phyloP scores from a whole-genome alignment of 768 basidiomycete species.

The Russula griseocarnosa region DNA sequence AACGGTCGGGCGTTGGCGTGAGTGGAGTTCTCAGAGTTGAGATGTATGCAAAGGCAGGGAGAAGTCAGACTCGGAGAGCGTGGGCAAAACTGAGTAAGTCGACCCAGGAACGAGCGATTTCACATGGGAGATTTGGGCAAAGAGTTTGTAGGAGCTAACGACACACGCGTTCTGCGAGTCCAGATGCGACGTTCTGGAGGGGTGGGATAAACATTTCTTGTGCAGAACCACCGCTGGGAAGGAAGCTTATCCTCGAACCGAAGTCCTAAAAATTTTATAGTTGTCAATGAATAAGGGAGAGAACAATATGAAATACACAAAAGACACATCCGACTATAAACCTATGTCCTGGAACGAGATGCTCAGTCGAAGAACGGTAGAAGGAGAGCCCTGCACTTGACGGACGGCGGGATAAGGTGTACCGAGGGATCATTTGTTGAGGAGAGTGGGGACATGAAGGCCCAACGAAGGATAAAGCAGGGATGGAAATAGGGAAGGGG shows the following conservation, averaged over 20 bases:
- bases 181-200: slow-evolving; percentile 8
- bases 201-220: slow-evolving; percentile 27
- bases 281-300: not conserved
- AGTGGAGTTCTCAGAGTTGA: too few relatives aligned
- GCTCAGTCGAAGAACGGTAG: slow-evolving; percentile 23
- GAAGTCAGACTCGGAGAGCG: slow-evolving; percentile 27
- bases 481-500: slow-evolving; percentile 25
- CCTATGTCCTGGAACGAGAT: slow-evolving; percentile 9
- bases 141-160: not conserved
- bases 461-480: slow-evolving; percentile 23
- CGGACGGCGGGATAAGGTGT: slow-evolving; percentile 28
- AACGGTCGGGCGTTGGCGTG: too few relatives aligned
- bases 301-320: slow-evolving; percentile 13
- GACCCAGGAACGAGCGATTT: slow-evolving; percentile 22
- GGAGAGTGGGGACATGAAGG: slow-evolving; percentile 23
- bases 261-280: slow-evolving; percentile 18
- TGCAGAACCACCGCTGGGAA: slow-evolving; percentile 5
- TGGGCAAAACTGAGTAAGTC: slow-evolving; percentile 27
- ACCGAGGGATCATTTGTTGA: slow-evolving; percentile 11
- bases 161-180: slow-evolving; percentile 2
- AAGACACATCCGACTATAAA: slow-evolving; percentile 19
- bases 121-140: not conserved
- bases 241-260: slow-evolving; percentile 22
- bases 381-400: slow-evolving; percentile 25
- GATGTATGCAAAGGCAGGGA: slow-evolving; percentile 25